Evolutionary conservation across 148 eudicot species (phyloP), one percentile per base, ranked within the genome.

Genomic region (Oxyria digyna): DNA sequence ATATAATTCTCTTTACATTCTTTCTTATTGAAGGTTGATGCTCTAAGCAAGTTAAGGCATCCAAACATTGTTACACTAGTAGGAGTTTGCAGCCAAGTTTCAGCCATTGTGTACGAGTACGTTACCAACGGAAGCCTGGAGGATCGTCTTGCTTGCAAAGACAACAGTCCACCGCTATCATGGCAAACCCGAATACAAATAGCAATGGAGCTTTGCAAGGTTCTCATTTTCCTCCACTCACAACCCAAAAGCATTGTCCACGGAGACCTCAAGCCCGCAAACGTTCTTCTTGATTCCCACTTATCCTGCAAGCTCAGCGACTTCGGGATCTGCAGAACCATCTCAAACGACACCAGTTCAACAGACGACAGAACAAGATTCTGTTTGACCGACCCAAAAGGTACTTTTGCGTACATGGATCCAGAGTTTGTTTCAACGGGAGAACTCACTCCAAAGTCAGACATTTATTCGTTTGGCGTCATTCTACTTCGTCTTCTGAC

Each of bases 121-220:
- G 87, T 86, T 69, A 81, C 87, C 0, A 83, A 87, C 18, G 99
- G 99, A 79, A 88, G 92, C 85, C 96, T 94, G 17, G 98, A 90
- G 71, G 98, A 94, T 69, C 85, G 97, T 26, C 88, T 94, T 20
- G 55, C 15, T 66, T 90, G 97, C 81, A 88, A 78, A 74, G 80
- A 85, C 74, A 88, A 88, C 71, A 74, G 82, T 48, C 81, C 96
- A 31, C 91, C 99, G 6, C 76, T 94, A 29, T 78, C 97, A 32
- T 90, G 96, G 97, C 87, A 88, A 82, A 78, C 86, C 14, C 79
- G 99, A 42, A 81, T 94, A 48, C 90, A 82, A 38, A 87, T 94
- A 64, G 91, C 96, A 40, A 78, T 91, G 0, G 99, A 94, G 77
- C 70, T 94, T 23, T 94, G 99, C 76, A 84, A 91, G 7, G 87